A percentile compares a stretch with the other conserved stretches of the same genome.
These are phyloP conservation scores for Penicillium aurantiogriseum DNA, from an alignment of 2,329 filamentous ascomycete species.

Conservation along the genomic window DNA sequence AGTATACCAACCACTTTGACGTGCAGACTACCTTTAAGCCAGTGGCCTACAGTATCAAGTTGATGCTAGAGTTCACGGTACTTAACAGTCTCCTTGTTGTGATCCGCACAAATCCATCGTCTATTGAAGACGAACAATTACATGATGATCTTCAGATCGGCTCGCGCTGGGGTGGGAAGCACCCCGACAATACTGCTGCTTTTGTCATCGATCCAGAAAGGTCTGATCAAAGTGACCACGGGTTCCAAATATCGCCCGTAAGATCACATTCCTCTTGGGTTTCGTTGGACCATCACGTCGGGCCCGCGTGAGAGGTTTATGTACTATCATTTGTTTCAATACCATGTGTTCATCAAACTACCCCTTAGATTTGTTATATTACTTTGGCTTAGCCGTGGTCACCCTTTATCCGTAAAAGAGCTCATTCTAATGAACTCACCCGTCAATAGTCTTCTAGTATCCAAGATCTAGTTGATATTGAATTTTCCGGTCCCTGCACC, in stretches of 20 bases:
- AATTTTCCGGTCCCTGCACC: neutral
- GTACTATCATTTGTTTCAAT: neutral
- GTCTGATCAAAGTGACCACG: neutral
- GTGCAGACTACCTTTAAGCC: neutral
- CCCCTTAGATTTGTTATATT: neutral
- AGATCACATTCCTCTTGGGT: neutral
- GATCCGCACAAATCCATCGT: neutral
- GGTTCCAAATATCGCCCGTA: neutral
- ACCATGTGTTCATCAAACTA: neutral
- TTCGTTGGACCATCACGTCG: neutral
- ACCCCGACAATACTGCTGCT: neutral
- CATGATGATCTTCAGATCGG: neutral
- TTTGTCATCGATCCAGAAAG: neutral
- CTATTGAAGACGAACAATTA: neutral
- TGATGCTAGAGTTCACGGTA: neutral
- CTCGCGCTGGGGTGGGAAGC: neutral
- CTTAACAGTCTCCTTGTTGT: neutral
- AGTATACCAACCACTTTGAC: neutral
- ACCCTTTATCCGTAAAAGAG: neutral
- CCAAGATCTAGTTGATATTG: neutral
- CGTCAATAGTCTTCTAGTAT: neutral
- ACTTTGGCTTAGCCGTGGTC: neutral
- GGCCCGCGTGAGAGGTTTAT: neutral
- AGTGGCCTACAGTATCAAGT: neutral
- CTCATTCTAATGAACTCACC: neutral